phyloP scores from a whole-genome alignment of 2,329 filamentous ascomycete genomes.

The Neocatenulostroma microsporum region DNA sequence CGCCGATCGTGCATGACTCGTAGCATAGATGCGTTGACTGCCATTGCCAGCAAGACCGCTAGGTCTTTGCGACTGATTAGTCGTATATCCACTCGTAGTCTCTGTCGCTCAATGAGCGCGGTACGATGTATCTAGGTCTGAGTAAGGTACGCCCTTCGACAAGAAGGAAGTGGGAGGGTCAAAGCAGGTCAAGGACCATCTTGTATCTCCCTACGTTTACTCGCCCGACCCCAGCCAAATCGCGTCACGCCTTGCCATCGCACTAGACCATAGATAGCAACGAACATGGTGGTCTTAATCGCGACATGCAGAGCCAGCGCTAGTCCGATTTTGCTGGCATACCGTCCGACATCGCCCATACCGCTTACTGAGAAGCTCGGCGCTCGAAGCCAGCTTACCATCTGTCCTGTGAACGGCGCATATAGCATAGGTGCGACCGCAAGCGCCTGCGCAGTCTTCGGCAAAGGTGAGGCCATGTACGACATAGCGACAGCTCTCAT shows the following conservation, averaged over 20 bases:
- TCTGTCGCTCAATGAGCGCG: too few relatives aligned
- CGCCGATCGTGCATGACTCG: too few relatives aligned
- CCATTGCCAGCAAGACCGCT: too few relatives aligned
- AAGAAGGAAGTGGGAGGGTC: too few relatives aligned
- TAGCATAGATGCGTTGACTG: too few relatives aligned
- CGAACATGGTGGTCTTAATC: slow-evolving; percentile 15
- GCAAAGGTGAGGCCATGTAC: slow-evolving; percentile 13
- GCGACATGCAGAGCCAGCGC: slow-evolving; percentile 14
- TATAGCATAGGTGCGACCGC: slow-evolving; percentile 9
- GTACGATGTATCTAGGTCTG: too few relatives aligned
- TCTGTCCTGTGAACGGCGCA: slow-evolving; percentile 7
- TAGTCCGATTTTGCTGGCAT: slow-evolving; percentile 18
- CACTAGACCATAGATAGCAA: slow-evolving; percentile 12
- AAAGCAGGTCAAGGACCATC: too few relatives aligned
- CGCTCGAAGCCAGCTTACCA: background rate
- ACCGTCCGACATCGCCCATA: slow-evolving; percentile 1
- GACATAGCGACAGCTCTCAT: slow-evolving; percentile 15
- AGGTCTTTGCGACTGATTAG: too few relatives aligned
- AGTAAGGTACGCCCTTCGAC: too few relatives aligned
- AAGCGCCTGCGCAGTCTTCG: slow-evolving; percentile 5
- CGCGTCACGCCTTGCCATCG: slow-evolving; percentile 11
- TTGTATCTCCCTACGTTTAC: too few relatives aligned
- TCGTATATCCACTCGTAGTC: too few relatives aligned
- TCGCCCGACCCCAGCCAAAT: slow-evolving; percentile 21
- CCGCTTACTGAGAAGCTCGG: background rate